Evolutionary conservation across 345 rosid species (phyloP).

Genomic region (Eucalyptus viminalis): DNA sequence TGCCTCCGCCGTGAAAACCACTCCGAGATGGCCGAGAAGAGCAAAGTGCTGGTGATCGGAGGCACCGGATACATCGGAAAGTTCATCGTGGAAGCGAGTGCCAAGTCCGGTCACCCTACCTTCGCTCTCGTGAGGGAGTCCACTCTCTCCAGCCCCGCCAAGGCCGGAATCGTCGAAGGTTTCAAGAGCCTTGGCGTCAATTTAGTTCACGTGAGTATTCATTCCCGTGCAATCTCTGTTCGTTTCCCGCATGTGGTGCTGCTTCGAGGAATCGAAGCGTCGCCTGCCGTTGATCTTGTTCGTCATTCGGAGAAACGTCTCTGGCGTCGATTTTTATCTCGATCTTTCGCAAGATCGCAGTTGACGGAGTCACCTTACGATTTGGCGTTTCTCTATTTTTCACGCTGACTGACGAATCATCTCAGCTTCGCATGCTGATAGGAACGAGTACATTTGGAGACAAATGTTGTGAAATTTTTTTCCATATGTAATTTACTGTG

Average conservation of each 20-base stretch:
- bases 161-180: neutral
- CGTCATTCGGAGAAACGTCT: neutral
- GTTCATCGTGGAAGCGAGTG: neutral
- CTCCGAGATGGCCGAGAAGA: neutral
- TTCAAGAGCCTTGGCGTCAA: neutral
- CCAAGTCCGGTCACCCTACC: neutral
- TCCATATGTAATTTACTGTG: neutral
- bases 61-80: conserved; percentile 4
- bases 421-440: neutral
- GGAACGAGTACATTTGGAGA: neutral
- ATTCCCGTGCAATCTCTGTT: neutral
- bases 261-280: neutral
- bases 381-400: neutral
- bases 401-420: neutral
- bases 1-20: neutral
- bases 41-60: neutral
- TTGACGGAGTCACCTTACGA: neutral
- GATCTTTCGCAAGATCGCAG: neutral
- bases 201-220: neutral
- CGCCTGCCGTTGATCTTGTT: neutral
- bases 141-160: neutral
- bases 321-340: neutral
- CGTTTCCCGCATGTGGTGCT: neutral
- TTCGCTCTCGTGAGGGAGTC: neutral
- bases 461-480: neutral